Evolutionary conservation across 2,329 filamentous ascomycete genomes (phyloP).

Genomic region (Scopulariopsis brevicaulis): DNA sequence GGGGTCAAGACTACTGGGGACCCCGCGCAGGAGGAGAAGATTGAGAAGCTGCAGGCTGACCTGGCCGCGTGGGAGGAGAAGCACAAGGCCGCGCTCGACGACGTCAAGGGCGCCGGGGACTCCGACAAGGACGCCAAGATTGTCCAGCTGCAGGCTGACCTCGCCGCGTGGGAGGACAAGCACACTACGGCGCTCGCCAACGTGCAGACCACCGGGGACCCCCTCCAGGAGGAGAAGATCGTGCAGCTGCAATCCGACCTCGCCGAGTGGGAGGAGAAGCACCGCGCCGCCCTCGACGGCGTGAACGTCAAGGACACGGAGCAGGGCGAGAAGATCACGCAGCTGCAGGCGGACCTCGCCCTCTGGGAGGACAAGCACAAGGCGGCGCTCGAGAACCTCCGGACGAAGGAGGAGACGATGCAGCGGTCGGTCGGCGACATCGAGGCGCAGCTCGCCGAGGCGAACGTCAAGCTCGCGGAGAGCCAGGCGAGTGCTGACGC

Average conservation of each 20-base stretch:
- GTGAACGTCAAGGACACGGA: constrained; percentile 16
- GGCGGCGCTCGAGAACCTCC: constrained; percentile 56
- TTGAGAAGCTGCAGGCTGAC: constrained; percentile 59
- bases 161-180: constrained; percentile 64
- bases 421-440: constrained; percentile 62
- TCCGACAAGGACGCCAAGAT: constrained; percentile 38
- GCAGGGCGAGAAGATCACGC: constrained; percentile 48
- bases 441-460: constrained; percentile 45
- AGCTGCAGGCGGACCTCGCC: constrained; percentile 60
- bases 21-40: constrained; percentile 44
- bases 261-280: constrained; percentile 62
- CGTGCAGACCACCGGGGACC: constrained; percentile 58
- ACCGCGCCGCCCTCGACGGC: constrained; percentile 56
- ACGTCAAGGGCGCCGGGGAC: constrained; percentile 29
- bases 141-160: constrained; percentile 55
- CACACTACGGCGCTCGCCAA: constrained; percentile 56
- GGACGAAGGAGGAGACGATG: constrained; percentile 61
- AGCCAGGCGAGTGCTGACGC: constrained; percentile 28
- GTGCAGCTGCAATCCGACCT: constrained; percentile 60
- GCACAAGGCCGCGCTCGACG: constrained; percentile 59
- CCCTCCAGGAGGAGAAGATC: constrained; percentile 56
- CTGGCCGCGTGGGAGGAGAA: constrained; percentile 64
- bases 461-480: constrained; percentile 36
- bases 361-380: constrained; percentile 70
- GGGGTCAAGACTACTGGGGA: constrained; percentile 56